Conservation (phyloP, 176 grass and related monocot species). For the Zea mays region Zm-B73-REFERENCE-NAM-5.0 NC_050099.1:246926001-246926500, state of each 20-base stretch:
- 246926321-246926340: background rate
- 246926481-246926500: background rate
- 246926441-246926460: background rate
- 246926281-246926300: constrained; percentile 7
- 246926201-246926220: background rate
- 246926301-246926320: background rate
- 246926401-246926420: background rate
- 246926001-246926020: background rate
- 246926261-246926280: background rate
- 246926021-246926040: background rate
- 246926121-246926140: background rate
- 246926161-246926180: background rate
- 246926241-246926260: background rate
- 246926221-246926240: background rate
- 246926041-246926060: constrained; percentile 9
- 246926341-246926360: background rate
- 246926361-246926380: background rate
- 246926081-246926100: background rate
- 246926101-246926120: background rate
- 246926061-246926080: background rate
- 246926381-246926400: background rate
- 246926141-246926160: background rate
- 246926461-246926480: background rate
- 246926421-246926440: background rate
- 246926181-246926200: background rate